Percentiles rank a stretch among this genome's conserved stretches.
Evolutionary conservation across 164 flowering plant genomes (phyloP).

Genomic region (Amborella trichopoda): DNA sequence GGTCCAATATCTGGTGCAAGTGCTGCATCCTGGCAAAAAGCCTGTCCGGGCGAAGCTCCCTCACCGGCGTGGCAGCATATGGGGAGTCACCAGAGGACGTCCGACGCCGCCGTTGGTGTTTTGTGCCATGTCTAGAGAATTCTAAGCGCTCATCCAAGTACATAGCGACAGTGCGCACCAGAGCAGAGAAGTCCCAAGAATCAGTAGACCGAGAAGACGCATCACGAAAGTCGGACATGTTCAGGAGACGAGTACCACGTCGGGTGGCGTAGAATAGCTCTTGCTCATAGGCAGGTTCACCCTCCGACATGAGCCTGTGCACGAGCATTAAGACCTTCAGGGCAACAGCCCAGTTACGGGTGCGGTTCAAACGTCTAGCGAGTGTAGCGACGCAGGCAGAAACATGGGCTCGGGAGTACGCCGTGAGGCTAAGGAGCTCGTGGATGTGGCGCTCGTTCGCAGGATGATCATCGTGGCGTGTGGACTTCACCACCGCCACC

Average conservation of each 20-base stretch:
- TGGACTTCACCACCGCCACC: slow-evolving; percentile 82
- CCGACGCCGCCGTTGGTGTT: slow-evolving; percentile 18
- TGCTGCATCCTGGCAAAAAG: slow-evolving; percentile 46
- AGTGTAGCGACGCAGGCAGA: slow-evolving; percentile 44
- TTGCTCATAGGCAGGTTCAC: slow-evolving; percentile 51
- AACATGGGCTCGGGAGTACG: slow-evolving; percentile 39
- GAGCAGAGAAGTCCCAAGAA: slow-evolving; percentile 82
- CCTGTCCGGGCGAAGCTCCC: slow-evolving; percentile 37
- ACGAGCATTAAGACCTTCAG: slow-evolving; percentile 56
- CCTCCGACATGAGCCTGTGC: slow-evolving; percentile 60
- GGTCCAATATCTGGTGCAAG: slow-evolving; percentile 64
- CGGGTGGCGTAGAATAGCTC: slow-evolving; percentile 77
- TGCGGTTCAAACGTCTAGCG: slow-evolving; percentile 60
- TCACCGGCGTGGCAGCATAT: slow-evolving; percentile 22
- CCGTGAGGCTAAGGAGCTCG: slow-evolving; percentile 43
- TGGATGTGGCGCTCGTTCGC: slow-evolving; percentile 52
- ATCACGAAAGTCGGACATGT: slow-evolving; percentile 79
- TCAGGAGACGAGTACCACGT: slow-evolving; percentile 66
- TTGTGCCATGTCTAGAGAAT: slow-evolving; percentile 45
- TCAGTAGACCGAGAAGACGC: slow-evolving; percentile 31
- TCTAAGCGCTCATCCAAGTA: slow-evolving; percentile 77
- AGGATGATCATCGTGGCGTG: slow-evolving; percentile 75
- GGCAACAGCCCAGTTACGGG: slow-evolving; percentile 79
- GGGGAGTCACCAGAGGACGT: slow-evolving; percentile 10
- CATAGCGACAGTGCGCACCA: slow-evolving; percentile 60